Base-by-base conservation (phyloP, 1,284 basidiomycete species). In the Moniliophthora roreri region DNA sequence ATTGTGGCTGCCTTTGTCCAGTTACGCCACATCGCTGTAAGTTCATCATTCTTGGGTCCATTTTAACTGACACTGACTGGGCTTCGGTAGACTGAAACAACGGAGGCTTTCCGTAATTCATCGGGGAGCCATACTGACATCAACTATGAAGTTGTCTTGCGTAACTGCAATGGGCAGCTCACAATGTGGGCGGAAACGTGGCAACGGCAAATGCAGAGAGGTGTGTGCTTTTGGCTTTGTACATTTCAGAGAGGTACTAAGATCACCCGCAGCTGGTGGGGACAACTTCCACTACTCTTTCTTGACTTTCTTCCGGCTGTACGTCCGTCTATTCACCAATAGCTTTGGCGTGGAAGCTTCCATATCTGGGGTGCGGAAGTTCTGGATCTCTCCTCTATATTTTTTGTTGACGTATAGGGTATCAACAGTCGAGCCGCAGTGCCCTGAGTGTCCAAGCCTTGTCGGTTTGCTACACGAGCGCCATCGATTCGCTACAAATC, bases 301-400 rank as follows among this genome's bases (percentile, higher is more conserved):
- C 68, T 72, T 92, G 32, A 79, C 69, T 59, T 81, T 88, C 62
- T 92, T 91, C 76, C 79, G 87, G 49, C 72, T 89, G 20, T 82
- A 92, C 64, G 85, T 89, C 44, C 77, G 85, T 54, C 72, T 92
- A 41, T 92, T 91, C 71, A 71, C 92, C 61, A 92, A 92, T 67
- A 89, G 85, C 57, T 88, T 90, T 65, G 89, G 87, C 23, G 80
- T 91, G 45, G 82, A 87, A 61, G 76, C 79, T 21, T 78, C 81
- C 24, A 77, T 84, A 65, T 67, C 72, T 50, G 78, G 81, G 56
- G 85, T 81, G 60, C 62, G 81, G 67, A 37, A 63, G 40, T 16
- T 39, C 50, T 51, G 35, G 47, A 23, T 34, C 51, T 50, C 20
- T 44, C 42, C 60, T 44, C 37, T 50, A 38, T 26, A 38, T 42